Conservation (phyloP, 176 grass and related monocot species). For the Oryza punctata region DNA sequence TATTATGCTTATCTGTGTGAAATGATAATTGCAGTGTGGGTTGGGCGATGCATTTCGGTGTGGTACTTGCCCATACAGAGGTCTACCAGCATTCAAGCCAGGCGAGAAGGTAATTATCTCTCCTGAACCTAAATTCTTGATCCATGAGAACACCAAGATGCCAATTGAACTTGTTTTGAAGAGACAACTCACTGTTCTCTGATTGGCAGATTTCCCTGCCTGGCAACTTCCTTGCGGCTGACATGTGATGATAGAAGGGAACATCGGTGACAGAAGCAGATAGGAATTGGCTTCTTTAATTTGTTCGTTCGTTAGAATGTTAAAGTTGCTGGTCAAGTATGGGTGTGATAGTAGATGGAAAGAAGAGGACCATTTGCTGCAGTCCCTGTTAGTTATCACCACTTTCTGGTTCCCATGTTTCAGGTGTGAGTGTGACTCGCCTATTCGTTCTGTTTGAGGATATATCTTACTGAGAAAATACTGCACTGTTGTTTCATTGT, state of each 20-base stretch:
- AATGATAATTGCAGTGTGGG: conserved; percentile 68
- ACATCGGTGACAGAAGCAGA: neutral
- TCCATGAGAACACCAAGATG: neutral
- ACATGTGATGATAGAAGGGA: conserved; percentile 44
- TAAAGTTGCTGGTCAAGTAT: neutral
- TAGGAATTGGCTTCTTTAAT: neutral
- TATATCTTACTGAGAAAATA: neutral
- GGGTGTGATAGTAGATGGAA: neutral
- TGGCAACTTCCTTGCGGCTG: conserved; percentile 60
- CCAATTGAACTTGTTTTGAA: neutral
- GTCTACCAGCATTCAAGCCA: conserved; percentile 75
- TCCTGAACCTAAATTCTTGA: neutral
- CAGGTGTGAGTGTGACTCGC: neutral
- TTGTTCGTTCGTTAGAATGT: conserved; percentile 30
- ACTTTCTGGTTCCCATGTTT: neutral
- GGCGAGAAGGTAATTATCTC: conserved; percentile 75
- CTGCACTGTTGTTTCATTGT: neutral
- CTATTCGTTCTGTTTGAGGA: neutral
- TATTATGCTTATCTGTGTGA: neutral
- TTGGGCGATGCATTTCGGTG: conserved; percentile 94
- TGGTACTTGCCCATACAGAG: conserved; percentile 81
- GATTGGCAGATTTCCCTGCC: conserved; percentile 57
- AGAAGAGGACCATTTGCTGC: neutral
- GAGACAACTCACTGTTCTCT: neutral
- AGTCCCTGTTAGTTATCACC: neutral